These are phyloP conservation scores for Tylopilus sp. DNA, from an alignment of 768 basidiomycete genomes.

Conservation along the genomic window DNA sequence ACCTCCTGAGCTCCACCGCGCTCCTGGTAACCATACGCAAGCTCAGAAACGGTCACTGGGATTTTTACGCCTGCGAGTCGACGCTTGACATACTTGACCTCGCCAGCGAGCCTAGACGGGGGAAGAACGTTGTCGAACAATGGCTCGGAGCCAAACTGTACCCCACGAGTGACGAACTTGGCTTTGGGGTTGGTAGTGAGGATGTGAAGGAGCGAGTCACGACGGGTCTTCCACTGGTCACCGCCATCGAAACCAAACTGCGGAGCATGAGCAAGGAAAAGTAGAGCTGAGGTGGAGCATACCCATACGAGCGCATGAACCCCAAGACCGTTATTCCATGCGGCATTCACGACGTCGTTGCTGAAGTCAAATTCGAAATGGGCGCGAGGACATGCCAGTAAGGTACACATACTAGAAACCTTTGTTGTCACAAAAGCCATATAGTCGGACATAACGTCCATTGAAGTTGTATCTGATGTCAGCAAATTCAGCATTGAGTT, in stretches of 20 bases:
- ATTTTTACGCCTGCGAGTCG: slow-evolving; percentile 51
- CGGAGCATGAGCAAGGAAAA: not conserved
- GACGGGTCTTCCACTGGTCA: slow-evolving; percentile 51
- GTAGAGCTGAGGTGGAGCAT: slow-evolving; percentile 10
- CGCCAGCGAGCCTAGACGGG: slow-evolving; percentile 44
- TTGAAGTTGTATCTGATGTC: slow-evolving; percentile 58
- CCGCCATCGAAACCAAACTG: slow-evolving; percentile 38
- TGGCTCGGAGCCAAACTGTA: slow-evolving; percentile 74
- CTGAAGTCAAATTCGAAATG: slow-evolving; percentile 23
- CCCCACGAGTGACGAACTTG: slow-evolving; percentile 58
- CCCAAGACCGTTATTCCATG: slow-evolving; percentile 64
- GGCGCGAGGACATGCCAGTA: slow-evolving; percentile 17
- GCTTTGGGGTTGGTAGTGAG: slow-evolving; percentile 60
- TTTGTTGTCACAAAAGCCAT: slow-evolving; percentile 38
- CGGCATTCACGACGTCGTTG: slow-evolving; percentile 62
- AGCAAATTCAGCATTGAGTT: slow-evolving; percentile 53
- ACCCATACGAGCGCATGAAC: slow-evolving; percentile 78
- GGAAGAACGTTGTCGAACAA: slow-evolving; percentile 56
- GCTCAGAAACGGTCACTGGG: slow-evolving; percentile 65
- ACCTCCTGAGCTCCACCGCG: slow-evolving; percentile 50
- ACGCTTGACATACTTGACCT: slow-evolving; percentile 48
- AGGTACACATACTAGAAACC: slow-evolving; percentile 36
- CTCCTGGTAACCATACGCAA: slow-evolving; percentile 59
- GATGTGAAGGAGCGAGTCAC: slow-evolving; percentile 47
- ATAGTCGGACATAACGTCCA: slow-evolving; percentile 60